These are phyloP conservation scores for Emmonsiellopsis sp. DNA, from an alignment of 2,329 filamentous ascomycete species.

Conservation along the genomic window DNA sequence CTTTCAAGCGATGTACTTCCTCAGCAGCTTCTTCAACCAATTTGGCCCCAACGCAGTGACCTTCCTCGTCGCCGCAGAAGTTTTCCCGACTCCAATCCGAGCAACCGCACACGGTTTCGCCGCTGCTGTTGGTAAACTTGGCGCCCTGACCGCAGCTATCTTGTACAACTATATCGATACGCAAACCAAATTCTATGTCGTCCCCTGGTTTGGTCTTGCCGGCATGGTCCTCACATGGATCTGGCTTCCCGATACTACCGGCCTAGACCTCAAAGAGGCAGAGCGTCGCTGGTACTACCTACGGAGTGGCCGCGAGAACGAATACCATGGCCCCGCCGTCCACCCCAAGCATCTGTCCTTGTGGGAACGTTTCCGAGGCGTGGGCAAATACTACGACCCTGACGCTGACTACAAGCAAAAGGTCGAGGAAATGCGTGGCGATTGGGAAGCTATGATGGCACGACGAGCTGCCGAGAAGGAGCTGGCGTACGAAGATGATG, in stretches of 20 bases:
- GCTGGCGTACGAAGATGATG: constrained; percentile 25
- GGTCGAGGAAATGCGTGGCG: constrained; percentile 68
- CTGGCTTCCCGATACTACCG: constrained; percentile 94
- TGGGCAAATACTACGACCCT: constrained; percentile 74
- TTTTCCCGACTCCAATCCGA: constrained; percentile 90
- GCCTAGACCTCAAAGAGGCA: constrained; percentile 93
- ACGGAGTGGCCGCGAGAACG: constrained; percentile 61
- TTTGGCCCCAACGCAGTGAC: constrained; percentile 95
- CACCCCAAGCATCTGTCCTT: constrained; percentile 79
- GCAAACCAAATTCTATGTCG: constrained; percentile 77
- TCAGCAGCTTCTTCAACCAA: constrained; percentile 98
- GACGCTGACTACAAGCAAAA: constrained; percentile 73
- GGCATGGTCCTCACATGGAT: constrained; percentile 74
- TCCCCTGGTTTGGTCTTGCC: constrained; percentile 88
- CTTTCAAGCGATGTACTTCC: constrained; percentile 99
- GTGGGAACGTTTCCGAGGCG: constrained; percentile 74
- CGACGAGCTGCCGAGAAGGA: constrained; percentile 43
- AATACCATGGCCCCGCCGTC: constrained; percentile 90
- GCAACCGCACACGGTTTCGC: constrained; percentile 91
- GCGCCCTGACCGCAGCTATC: constrained; percentile 76
- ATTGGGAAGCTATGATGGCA: constrained; percentile 43
- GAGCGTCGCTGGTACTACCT: constrained; percentile 89
- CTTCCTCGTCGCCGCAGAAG: constrained; percentile 90
- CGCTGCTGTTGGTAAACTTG: constrained; percentile 82
- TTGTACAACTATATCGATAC: constrained; percentile 91